A percentile compares a stretch with the other conserved stretches of the same genome.
These are phyloP conservation scores for Blastobotrys muscicola DNA, from an alignment of 805 yeast species.

Conservation along the genomic window DNA sequence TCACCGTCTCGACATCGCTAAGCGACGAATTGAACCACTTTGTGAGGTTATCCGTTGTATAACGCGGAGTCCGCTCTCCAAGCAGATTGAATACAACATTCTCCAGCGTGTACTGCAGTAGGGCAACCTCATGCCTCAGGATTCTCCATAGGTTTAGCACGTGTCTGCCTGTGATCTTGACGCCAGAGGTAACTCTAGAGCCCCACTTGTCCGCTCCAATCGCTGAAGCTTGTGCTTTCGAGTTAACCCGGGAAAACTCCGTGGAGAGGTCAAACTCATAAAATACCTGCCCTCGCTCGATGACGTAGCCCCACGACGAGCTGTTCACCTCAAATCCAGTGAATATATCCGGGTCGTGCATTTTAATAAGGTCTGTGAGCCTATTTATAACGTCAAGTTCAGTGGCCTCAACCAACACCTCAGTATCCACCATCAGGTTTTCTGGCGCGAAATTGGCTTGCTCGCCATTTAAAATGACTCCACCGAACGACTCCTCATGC, in stretches of 20 bases:
- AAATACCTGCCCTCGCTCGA: conserved; percentile 41
- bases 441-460: conserved; percentile 6
- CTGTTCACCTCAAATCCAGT: conserved; percentile 78
- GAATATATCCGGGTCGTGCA: conserved; percentile 78
- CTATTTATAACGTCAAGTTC: conserved; percentile 53
- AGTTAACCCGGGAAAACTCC: conserved; percentile 49
- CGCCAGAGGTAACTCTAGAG: conserved; percentile 61
- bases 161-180: conserved; percentile 71
- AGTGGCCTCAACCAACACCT: conserved; percentile 7
- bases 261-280: conserved; percentile 46
- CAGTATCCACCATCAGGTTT: background rate
- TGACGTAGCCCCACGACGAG: conserved; percentile 81
- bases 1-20: background rate
- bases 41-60: conserved; percentile 40
- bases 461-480: conserved; percentile 21
- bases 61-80: conserved; percentile 61
- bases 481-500: conserved; percentile 12
- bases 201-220: conserved; percentile 61
- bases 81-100: conserved; percentile 60
- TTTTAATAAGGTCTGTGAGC: conserved; percentile 45
- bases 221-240: conserved; percentile 29
- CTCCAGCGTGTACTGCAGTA: conserved; percentile 67
- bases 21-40: conserved; percentile 30
- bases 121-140: conserved; percentile 49
- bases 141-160: conserved; percentile 78